Evolutionary conservation across 129 eudicot genomes (phyloP).

Genomic region (Ambrosia trifida): DNA sequence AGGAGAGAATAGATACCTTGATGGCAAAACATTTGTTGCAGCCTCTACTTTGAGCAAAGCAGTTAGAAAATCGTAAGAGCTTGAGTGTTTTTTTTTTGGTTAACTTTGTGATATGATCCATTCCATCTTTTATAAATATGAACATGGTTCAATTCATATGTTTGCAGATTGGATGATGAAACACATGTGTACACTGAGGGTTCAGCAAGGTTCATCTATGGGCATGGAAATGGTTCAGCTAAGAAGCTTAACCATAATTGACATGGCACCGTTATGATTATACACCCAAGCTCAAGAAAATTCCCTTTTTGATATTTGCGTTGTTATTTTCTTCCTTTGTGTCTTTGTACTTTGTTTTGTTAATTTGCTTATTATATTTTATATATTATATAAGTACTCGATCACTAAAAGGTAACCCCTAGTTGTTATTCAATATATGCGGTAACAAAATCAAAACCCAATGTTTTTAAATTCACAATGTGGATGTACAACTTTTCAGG

Average conservation of each 20-base stretch:
- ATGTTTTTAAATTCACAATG: neutral
- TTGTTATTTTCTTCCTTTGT: conserved; percentile 17
- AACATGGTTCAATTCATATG: neutral
- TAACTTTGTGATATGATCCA: neutral
- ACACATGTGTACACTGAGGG: conserved; percentile 85
- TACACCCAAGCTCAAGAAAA: conserved; percentile 10
- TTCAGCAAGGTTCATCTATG: conserved; percentile 73
- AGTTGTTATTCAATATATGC: conserved; percentile 19
- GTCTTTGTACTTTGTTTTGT: conserved; percentile 30
- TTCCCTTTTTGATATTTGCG: conserved; percentile 21
- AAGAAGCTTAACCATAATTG: conserved; percentile 28
- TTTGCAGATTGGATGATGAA: conserved; percentile 65
- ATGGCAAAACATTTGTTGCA: conserved; percentile 77
- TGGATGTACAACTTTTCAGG: neutral
- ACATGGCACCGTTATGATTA: neutral
- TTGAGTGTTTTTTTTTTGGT: neutral
- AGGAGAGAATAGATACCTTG: conserved; percentile 77
- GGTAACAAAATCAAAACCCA: neutral
- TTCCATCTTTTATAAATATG: neutral
- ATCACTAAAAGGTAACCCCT: conserved; percentile 23
- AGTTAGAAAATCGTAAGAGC: conserved; percentile 77
- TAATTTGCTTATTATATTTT: conserved; percentile 26
- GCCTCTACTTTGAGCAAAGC: conserved; percentile 85
- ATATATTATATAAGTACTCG: conserved; percentile 26
- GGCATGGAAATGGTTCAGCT: conserved; percentile 57